Conservation (phyloP, 2,329 filamentous ascomycete species). For the Penicillium freii region DNA sequence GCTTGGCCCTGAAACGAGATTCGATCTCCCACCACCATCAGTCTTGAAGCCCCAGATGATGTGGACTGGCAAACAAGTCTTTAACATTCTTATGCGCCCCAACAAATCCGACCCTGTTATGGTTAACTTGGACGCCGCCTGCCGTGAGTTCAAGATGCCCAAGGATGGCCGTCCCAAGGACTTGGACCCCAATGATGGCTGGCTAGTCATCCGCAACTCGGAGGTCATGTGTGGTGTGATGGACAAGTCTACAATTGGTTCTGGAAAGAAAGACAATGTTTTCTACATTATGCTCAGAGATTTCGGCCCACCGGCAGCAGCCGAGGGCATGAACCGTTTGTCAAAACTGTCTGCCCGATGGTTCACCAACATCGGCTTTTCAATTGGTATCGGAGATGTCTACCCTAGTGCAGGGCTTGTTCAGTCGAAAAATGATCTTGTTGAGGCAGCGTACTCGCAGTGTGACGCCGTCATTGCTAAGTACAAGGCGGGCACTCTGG, state of each 20-base stretch:
- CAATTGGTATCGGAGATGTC: conserved; percentile 92
- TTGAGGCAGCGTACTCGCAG: conserved; percentile 73
- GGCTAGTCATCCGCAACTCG: conserved; percentile 90
- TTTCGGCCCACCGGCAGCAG: conserved; percentile 85
- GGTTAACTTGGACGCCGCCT: conserved; percentile 91
- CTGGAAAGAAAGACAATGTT: conserved; percentile 95
- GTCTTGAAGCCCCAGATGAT: conserved; percentile 80
- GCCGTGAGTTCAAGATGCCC: conserved; percentile 64
- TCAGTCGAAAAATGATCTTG: conserved; percentile 70
- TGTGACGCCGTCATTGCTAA: conserved; percentile 80
- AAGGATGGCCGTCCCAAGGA: conserved; percentile 46
- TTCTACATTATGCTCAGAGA: conserved; percentile 97
- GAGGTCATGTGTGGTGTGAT: conserved; percentile 96
- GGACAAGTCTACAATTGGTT: conserved; percentile 97
- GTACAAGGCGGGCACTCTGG: conserved; percentile 75
- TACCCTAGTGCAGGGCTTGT: conserved; percentile 74
- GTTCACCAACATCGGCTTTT: conserved; percentile 89
- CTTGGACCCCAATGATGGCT: conserved; percentile 83
- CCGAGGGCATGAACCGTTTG: conserved; percentile 87
- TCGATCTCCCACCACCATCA: conserved; percentile 83
- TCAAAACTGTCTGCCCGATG: conserved; percentile 86
- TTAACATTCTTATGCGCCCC: conserved; percentile 86
- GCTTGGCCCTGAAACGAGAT: conserved; percentile 73
- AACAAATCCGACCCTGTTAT: conserved; percentile 78
- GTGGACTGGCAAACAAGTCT: conserved; percentile 97